These are phyloP conservation scores for Scheffersomyces lignosus DNA, from an alignment of 805 yeast species.

Conservation along the genomic window DNA sequence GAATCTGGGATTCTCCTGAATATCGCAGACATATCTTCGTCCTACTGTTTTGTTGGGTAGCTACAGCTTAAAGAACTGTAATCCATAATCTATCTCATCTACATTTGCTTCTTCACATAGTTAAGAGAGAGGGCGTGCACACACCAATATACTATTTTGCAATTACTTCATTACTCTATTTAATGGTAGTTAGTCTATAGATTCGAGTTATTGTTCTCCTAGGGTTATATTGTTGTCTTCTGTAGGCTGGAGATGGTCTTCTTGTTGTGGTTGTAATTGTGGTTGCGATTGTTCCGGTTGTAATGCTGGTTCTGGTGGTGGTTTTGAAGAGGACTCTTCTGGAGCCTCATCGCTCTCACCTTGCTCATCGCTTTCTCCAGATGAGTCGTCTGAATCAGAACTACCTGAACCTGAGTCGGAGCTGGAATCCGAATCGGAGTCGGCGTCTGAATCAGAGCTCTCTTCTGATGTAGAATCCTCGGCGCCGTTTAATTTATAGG, in stretches of 20 bases:
- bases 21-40: conserved; percentile 24
- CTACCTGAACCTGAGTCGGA: conserved; percentile 14
- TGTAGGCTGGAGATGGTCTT: no score
- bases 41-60: background rate
- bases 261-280: no score
- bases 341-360: conserved; percentile 36
- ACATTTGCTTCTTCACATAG: background rate
- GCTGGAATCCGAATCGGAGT: conserved; percentile 10
- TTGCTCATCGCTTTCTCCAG: conserved; percentile 1
- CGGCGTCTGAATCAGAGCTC: conserved; percentile 2
- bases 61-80: background rate
- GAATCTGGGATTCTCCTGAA: conserved; percentile 37
- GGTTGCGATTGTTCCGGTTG: no score
- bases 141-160: no score
- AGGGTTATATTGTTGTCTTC: no score
- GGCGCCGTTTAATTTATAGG: conserved; percentile 1
- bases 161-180: no score
- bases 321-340: conserved; percentile 33
- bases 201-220: no score
- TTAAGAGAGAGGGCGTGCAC: background rate
- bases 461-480: no score
- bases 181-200: no score
- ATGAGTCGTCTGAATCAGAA: conserved; percentile 10
- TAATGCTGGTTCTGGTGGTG: no score
- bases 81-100: background rate